These are phyloP conservation scores for Trichoderma pleuroti DNA, from an alignment of 2,329 filamentous ascomycete genomes.

Conservation along the genomic window DNA sequence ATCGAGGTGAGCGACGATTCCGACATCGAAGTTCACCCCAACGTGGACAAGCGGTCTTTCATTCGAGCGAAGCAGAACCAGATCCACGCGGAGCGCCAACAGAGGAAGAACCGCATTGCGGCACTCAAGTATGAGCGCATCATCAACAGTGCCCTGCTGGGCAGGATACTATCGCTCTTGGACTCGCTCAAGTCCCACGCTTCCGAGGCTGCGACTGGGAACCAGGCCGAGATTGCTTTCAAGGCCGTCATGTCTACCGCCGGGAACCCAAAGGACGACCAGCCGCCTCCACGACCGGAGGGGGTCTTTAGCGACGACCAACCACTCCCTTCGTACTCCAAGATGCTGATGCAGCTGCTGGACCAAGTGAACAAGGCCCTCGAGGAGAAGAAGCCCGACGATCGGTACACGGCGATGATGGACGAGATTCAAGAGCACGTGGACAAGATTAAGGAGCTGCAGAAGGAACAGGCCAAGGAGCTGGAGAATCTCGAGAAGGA, in stretches of 20 bases:
- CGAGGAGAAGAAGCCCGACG: constrained; percentile 68
- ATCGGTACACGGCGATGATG: constrained; percentile 72
- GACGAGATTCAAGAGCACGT: constrained; percentile 74
- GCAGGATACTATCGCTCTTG: constrained; percentile 77
- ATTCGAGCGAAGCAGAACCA: constrained; percentile 97
- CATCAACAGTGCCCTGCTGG: constrained; percentile 86
- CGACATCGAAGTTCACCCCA: constrained; percentile 96
- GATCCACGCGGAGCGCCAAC: constrained; percentile 86
- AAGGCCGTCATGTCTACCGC: constrained; percentile 82
- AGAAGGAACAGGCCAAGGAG: constrained; percentile 70
- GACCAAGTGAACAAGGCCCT: constrained; percentile 87
- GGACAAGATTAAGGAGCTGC: constrained; percentile 72
- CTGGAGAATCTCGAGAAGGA: constrained; percentile 80
- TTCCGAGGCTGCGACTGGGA: constrained; percentile 59
- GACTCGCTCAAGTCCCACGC: constrained; percentile 71
- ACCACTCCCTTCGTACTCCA: constrained; percentile 78
- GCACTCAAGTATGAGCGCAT: constrained; percentile 88
- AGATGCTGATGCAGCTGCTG: constrained; percentile 97
- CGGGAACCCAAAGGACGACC: constrained; percentile 67
- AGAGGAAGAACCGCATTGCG: constrained; percentile 83
- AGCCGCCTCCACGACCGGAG: constrained; percentile 69
- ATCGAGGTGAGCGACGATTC: constrained; percentile 98
- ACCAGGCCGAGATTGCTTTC: constrained; percentile 81
- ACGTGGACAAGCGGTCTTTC: constrained; percentile 97
- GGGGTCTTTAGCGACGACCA: constrained; percentile 74